Evolutionary conservation across 2,329 filamentous ascomycete species (phyloP).

Genomic region (Emergomyces orientalis): DNA sequence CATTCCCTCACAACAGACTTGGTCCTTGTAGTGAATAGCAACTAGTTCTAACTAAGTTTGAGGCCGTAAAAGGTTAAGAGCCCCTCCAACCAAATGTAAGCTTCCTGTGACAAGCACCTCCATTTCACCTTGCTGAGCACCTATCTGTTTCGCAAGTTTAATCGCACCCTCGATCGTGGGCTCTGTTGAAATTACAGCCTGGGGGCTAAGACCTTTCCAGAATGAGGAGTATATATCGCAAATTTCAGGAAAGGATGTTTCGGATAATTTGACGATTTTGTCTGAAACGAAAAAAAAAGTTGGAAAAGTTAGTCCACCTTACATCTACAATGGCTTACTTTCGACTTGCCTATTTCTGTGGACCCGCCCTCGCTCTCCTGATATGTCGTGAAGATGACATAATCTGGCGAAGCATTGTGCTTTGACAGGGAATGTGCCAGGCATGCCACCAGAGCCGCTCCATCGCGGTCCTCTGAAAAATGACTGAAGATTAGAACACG

Average conservation of each 20-base stretch:
- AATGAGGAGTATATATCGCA: conserved; percentile 18
- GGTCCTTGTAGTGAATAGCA: not conserved
- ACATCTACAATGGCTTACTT: not conserved
- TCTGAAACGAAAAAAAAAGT: not conserved
- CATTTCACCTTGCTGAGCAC: conserved; percentile 15
- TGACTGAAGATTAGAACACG: conserved; percentile 29
- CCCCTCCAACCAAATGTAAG: conserved; percentile 22
- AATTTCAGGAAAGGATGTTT: conserved; percentile 18
- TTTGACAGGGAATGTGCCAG: conserved; percentile 17
- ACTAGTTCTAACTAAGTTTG: not conserved
- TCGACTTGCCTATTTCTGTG: conserved; percentile 15
- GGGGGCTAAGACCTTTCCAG: conserved; percentile 20
- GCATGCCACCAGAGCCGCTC: conserved; percentile 17
- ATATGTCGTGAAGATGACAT: conserved; percentile 27
- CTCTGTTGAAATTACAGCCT: conserved; percentile 17
- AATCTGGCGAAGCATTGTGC: conserved; percentile 16
- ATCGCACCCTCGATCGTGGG: conserved; percentile 23
- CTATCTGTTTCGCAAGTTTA: conserved; percentile 17
- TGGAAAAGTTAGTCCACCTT: not conserved
- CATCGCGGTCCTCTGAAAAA: conserved; percentile 24
- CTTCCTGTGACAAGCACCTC: conserved; percentile 22
- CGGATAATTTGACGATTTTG: conserved; percentile 13
- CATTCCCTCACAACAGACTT: not conserved
- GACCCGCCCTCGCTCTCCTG: conserved; percentile 20
- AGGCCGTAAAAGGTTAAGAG: conserved; percentile 19